Evolutionary conservation across 352 stramenopile species (phyloP), one percentile per base, ranked within the genome.

Genomic region (Pythium biforme): DNA sequence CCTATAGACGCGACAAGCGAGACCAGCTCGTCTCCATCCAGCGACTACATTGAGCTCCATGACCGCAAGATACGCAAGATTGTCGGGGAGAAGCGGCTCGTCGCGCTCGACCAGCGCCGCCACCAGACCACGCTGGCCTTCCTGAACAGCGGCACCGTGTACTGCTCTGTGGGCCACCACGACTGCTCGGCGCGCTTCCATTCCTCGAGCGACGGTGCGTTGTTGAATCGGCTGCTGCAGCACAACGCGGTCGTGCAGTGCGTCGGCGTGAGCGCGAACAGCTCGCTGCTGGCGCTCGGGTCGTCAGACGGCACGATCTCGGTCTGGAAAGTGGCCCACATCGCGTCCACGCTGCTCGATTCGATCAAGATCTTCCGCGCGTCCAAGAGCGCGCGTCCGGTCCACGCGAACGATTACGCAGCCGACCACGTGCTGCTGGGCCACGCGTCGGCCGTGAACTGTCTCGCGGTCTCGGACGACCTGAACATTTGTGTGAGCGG

Each of bases 161-260:
- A 87, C 26, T 90, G 81, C 55, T 86, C 83, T 1, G 77, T 84
- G 1, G 84, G 81, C 0, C 76, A 93, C 59, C 75, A 90, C 64
- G 84, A 93, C 29, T 91, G 82, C 29, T 92, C 84, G 0, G 84
- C 83, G 23, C 77, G 82, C 14, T 92, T 93, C 62, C 83, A 90
- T 62, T 88, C 83, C 0, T 75, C 79, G 39, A 82, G 51, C 2
- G 86, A 95, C 39, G 86, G 86, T 9, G 72, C 83, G 19, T 62
- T 94, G 47, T 59, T 89, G 7, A 89, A 90, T 70, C 80, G 81
- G 3, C 43, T 94, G 37, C 57, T 91, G 27, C 83, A 94, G 62
- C 84, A 93, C 68, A 76, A 78, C 55, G 75, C 79, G 6, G 70
- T 89, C 17, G 83, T 94, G 22, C 86, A 76, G 20, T 93, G 83